Evolutionary conservation across 2,329 filamentous ascomycete species (phyloP).

Genomic region (Fusarium globosum): DNA sequence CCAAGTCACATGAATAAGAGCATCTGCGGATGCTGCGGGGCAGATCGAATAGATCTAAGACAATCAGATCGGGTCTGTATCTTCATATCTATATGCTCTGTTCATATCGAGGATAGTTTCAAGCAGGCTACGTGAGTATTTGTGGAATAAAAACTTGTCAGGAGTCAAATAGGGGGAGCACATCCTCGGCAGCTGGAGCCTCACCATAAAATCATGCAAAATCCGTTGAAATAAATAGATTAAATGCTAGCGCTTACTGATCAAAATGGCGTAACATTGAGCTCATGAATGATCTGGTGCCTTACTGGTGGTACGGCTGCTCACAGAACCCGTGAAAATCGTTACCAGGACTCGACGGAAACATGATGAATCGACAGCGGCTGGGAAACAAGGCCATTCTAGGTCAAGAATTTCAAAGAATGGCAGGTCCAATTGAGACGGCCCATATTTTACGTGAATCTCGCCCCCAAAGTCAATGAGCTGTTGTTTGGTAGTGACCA

Average conservation of each 20-base stretch:
- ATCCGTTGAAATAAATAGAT: background rate
- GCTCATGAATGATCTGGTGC: too few relatives aligned
- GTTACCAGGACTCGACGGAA: background rate
- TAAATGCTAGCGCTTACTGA: background rate
- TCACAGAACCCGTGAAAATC: background rate
- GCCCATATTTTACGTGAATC: accelerated
- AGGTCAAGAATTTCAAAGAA: slow-evolving; percentile 21
- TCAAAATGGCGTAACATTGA: background rate
- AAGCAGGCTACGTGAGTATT: too few relatives aligned
- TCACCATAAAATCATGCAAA: background rate
- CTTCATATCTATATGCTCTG: accelerated
- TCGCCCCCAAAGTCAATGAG: background rate
- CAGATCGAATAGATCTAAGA: slow-evolving; percentile 7
- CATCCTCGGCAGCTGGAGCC: background rate
- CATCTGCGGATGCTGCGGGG: slow-evolving; percentile 31
- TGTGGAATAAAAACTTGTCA: too few relatives aligned
- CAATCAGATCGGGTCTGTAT: background rate
- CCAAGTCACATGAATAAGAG: slow-evolving; percentile 31
- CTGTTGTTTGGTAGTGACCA: background rate
- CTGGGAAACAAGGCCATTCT: accelerated
- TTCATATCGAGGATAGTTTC: background rate
- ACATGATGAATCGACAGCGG: background rate
- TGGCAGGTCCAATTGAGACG: accelerated
- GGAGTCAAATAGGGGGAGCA: background rate
- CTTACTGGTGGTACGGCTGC: background rate